A percentile compares a stretch with the other conserved stretches of the same genome.
Evolutionary conservation across 805 yeast genomes (phyloP).

Genomic region (Saccharomycopsis lassenensis): DNA sequence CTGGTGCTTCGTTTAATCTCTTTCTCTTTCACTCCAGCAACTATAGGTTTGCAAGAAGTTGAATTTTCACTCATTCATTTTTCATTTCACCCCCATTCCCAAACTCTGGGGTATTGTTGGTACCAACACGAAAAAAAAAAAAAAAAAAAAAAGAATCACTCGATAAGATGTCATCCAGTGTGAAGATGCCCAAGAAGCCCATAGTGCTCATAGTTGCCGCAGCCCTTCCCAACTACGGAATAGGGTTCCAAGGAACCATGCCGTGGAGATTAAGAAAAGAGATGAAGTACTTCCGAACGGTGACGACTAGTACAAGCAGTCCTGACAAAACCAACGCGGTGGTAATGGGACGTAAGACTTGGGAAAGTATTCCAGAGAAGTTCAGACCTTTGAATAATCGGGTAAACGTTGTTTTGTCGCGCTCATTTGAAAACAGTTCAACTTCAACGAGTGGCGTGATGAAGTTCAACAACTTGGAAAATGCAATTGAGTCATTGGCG

Average conservation of each 20-base stretch:
- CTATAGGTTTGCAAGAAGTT: no score
- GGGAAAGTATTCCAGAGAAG: constrained; percentile 83
- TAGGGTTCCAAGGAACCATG: constrained; percentile 67
- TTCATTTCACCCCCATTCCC: no score
- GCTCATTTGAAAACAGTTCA: constrained; percentile 24
- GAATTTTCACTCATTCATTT: no score
- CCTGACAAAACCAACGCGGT: constrained; percentile 52
- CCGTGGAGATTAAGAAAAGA: constrained; percentile 87
- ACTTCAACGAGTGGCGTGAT: constrained; percentile 21
- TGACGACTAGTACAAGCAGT: constrained; percentile 39
- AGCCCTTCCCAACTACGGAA: constrained; percentile 66
- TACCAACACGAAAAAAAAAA: background rate
- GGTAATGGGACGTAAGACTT: constrained; percentile 91
- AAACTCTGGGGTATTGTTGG: no score
- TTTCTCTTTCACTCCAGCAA: no score
- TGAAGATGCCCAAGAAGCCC: constrained; percentile 21
- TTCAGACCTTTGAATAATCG: constrained; percentile 78
- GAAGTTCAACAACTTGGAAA: constrained; percentile 32
- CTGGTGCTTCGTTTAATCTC: no score
- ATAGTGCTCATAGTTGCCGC: constrained; percentile 79
- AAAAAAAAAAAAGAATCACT: background rate
- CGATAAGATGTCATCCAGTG: background rate
- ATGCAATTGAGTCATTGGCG: constrained; percentile 30
- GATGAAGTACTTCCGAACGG: constrained; percentile 71
- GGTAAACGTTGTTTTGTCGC: constrained; percentile 63